These are phyloP conservation scores for Colletotrichum horii DNA, from an alignment of 2,329 filamentous ascomycete species.

Conservation along the genomic window DNA sequence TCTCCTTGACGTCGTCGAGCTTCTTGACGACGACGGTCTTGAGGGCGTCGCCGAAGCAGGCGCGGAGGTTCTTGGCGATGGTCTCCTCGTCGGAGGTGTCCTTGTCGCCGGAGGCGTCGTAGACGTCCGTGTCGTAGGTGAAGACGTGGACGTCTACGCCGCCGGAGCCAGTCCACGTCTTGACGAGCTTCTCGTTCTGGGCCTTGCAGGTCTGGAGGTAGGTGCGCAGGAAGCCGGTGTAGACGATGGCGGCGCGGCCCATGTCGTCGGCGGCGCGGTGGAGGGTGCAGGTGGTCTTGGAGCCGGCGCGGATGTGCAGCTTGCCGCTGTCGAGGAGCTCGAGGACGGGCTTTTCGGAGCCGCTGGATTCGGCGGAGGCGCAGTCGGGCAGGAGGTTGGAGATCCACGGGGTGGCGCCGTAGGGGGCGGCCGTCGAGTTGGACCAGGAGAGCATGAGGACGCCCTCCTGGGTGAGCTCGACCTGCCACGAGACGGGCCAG, in stretches of 20 bases:
- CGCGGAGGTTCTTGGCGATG: slow-evolving; percentile 19
- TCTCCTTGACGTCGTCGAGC: slow-evolving; percentile 18
- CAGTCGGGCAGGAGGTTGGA: slow-evolving; percentile 20
- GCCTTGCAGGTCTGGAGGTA: slow-evolving; percentile 23
- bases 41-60: slow-evolving; percentile 21
- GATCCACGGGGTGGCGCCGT: slow-evolving; percentile 23
- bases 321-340: slow-evolving; percentile 24
- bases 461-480: slow-evolving; percentile 21
- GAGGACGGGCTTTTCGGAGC: slow-evolving; percentile 9
- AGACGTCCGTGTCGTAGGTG: slow-evolving; percentile 22
- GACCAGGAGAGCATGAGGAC: slow-evolving; percentile 24
- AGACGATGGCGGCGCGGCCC: slow-evolving; percentile 24
- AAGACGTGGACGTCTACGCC: slow-evolving; percentile 25
- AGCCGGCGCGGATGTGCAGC: slow-evolving; percentile 21
- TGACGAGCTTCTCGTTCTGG: slow-evolving; percentile 23
- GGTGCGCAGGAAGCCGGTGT: slow-evolving; percentile 24
- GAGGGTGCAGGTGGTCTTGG: slow-evolving; percentile 20
- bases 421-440: slow-evolving; percentile 20
- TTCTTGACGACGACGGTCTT: slow-evolving; percentile 21
- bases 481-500: slow-evolving; percentile 23
- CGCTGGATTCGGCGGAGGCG: background rate
- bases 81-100: slow-evolving; percentile 1
- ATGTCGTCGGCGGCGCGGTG: slow-evolving; percentile 20
- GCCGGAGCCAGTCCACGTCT: slow-evolving; percentile 22
- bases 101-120: slow-evolving; percentile 13